Percentiles rank a stretch among this genome's conserved stretches.
phyloP scores from a whole-genome alignment of 768 basidiomycete genomes.

The Mycena crocata region DNA sequence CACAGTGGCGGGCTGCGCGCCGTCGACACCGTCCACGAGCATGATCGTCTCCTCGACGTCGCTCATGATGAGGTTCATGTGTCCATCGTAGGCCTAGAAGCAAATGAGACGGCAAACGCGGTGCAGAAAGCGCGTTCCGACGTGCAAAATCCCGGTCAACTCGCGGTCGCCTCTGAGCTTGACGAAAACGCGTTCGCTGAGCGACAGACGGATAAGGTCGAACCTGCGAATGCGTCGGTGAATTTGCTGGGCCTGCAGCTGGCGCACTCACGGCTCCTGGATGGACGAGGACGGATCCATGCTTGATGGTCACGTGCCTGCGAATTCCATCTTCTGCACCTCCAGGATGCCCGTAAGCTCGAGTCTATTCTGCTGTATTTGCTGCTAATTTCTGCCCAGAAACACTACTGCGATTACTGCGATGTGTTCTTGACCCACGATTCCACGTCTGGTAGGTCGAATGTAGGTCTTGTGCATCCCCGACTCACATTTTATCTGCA shows the following conservation, averaged over 20 bases:
- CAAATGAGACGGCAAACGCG: slow-evolving; percentile 24
- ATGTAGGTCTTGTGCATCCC: background rate
- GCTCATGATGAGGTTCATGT: slow-evolving; percentile 98
- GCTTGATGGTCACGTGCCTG: slow-evolving; percentile 14
- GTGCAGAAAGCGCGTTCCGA: slow-evolving; percentile 52
- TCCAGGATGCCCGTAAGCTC: slow-evolving; percentile 78
- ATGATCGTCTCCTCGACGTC: slow-evolving; percentile 98
- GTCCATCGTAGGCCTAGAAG: slow-evolving; percentile 96
- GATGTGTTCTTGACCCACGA: slow-evolving; percentile 96
- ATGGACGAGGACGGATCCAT: slow-evolving; percentile 81
- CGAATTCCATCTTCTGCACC: slow-evolving; percentile 20
- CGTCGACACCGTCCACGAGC: slow-evolving; percentile 90
- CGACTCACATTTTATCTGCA: slow-evolving; percentile 46
- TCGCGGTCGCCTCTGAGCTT: slow-evolving; percentile 96
- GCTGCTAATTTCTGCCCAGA: slow-evolving; percentile 54
- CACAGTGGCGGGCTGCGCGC: slow-evolving; percentile 67
- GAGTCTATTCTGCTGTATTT: slow-evolving; percentile 48
- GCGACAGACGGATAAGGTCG: slow-evolving; percentile 94
- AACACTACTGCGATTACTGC: slow-evolving; percentile 95
- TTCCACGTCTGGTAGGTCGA: slow-evolving; percentile 83
- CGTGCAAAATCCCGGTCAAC: slow-evolving; percentile 92
- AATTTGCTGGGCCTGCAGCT: too few species aligned
- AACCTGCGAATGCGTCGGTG: too few species aligned
- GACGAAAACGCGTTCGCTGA: slow-evolving; percentile 98
- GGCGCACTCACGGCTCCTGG: slow-evolving; percentile 95